Evolutionary conservation across 345 rosid genomes (phyloP).

Genomic region (Acer saccharum): DNA sequence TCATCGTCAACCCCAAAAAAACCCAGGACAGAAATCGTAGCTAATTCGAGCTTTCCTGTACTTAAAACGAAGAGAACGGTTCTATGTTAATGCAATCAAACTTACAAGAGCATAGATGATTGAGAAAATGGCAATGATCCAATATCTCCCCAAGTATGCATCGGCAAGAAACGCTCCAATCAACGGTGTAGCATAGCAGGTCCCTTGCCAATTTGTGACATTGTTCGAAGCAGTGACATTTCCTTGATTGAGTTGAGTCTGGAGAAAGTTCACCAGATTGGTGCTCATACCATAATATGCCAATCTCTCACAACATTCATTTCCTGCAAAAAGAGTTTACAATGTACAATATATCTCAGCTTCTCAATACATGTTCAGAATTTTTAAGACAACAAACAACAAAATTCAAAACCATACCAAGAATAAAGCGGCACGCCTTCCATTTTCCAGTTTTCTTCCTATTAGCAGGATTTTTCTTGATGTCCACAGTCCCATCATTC

Average conservation of each 20-base stretch:
- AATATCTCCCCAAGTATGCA: conserved; percentile 87
- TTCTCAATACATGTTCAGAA: not conserved
- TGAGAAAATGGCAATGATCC: conserved; percentile 83
- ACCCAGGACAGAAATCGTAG: not conserved
- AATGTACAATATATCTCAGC: conserved; percentile 5
- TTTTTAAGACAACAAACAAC: not conserved
- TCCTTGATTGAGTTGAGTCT: conserved; percentile 64
- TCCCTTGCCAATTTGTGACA: conserved; percentile 93
- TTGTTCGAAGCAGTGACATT: conserved; percentile 79
- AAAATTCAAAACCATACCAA: conserved; percentile 44
- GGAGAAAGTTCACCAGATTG: conserved; percentile 83
- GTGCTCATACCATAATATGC: conserved; percentile 99
- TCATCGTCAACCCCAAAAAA: not conserved
- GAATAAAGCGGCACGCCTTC: conserved; percentile 90
- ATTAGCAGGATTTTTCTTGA: conserved; percentile 69
- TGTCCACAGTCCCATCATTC: conserved; percentile 74
- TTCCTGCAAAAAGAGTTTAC: conserved; percentile 42
- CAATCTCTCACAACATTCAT: conserved; percentile 88
- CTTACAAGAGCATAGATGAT: conserved; percentile 77
- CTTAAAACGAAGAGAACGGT: not conserved
- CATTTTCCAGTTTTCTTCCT: conserved; percentile 78
- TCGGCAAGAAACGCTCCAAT: conserved; percentile 96
- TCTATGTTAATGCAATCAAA: conserved; percentile 17
- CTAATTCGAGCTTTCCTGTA: not conserved
- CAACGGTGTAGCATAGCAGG: conserved; percentile 84